phyloP scores from a whole-genome alignment of 176 grass and related monocot genomes.

The Lolium multiflorum region DNA sequence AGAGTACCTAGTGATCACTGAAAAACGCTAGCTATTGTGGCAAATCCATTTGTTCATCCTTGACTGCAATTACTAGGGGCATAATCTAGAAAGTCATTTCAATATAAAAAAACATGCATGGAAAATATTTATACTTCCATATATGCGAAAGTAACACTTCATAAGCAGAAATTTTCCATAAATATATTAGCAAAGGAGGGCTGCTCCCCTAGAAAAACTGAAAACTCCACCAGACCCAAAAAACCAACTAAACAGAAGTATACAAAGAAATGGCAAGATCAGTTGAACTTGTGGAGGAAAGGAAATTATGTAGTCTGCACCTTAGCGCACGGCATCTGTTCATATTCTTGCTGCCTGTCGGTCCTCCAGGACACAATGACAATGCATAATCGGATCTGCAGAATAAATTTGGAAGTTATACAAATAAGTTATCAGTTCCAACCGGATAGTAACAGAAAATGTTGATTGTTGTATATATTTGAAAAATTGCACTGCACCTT shows the following conservation, averaged over 20 bases:
- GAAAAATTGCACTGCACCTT: background rate
- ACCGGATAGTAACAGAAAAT: background rate
- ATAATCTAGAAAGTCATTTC: background rate
- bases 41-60: background rate
- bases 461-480: background rate
- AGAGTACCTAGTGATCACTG: background rate
- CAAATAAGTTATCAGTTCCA: background rate
- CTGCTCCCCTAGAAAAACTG: background rate
- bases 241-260: constrained; percentile 10
- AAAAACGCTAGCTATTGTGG: background rate
- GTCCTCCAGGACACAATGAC: constrained; percentile 67
- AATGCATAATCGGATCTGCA: constrained; percentile 60
- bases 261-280: constrained; percentile 5
- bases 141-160: background rate
- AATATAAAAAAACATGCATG: background rate
- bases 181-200: background rate
- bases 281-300: constrained; percentile 10
- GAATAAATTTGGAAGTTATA: background rate
- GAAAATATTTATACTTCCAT: background rate
- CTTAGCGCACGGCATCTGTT: constrained; percentile 51
- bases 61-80: background rate
- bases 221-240: background rate
- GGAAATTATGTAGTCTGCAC: constrained; percentile 39
- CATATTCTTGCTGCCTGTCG: constrained; percentile 44
- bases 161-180: background rate